Conservation (phyloP, 139 green algal genomes). For the Raphidocelis subcapitata region DNA sequence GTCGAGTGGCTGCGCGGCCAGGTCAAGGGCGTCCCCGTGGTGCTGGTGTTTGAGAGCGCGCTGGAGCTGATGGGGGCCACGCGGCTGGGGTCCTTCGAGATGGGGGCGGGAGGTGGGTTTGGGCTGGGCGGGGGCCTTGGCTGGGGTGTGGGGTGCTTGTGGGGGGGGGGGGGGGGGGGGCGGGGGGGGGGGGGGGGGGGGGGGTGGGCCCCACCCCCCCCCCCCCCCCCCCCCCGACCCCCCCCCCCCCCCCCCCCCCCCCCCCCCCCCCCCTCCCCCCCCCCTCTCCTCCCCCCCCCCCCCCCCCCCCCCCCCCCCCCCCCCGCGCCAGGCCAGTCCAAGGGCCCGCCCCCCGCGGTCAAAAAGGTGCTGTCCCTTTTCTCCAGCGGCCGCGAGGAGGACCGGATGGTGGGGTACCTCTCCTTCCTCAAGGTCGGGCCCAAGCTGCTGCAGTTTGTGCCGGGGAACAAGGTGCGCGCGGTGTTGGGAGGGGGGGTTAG, state of each 20-base stretch:
- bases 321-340: slow-evolving; percentile 53
- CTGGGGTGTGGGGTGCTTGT: background rate
- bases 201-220: too few species aligned
- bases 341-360: slow-evolving; percentile 88
- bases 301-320: slow-evolving; percentile 2
- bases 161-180: background rate
- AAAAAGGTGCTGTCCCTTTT: slow-evolving; percentile 92
- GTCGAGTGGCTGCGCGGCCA: slow-evolving; percentile 88
- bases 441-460: slow-evolving; percentile 95
- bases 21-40: slow-evolving; percentile 69
- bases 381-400: slow-evolving; percentile 89
- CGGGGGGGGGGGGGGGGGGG: background rate
- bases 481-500: background rate
- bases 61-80: slow-evolving; percentile 95
- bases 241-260: background rate
- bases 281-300: background rate
- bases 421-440: slow-evolving; percentile 83
- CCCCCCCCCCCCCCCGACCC: slow-evolving; percentile 1
- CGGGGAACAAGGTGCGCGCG: slow-evolving; percentile 35
- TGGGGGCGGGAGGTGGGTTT: slow-evolving; percentile 43
- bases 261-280: slow-evolving; percentile 2
- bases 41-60: slow-evolving; percentile 94
- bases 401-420: slow-evolving; percentile 92
- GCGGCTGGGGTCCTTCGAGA: slow-evolving; percentile 70
- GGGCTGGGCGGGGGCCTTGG: background rate